Evolutionary conservation across 257 asterid species (phyloP).

Genomic region (Forsythia viridissima): DNA sequence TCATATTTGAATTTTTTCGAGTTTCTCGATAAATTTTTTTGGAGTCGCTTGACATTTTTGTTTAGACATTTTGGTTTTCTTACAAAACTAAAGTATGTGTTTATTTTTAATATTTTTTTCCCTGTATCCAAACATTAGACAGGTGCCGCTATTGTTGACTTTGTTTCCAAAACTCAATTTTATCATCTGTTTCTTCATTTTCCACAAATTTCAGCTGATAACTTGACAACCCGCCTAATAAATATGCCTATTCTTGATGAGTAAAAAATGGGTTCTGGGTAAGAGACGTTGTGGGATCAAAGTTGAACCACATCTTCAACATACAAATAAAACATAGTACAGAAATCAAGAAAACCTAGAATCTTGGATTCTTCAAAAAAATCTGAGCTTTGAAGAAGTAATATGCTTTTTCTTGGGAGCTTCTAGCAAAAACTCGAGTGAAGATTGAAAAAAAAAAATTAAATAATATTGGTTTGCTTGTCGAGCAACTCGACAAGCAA

Average conservation of each 20-base stretch:
- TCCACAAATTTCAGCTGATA: constrained; percentile 17
- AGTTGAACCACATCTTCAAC: constrained; percentile 52
- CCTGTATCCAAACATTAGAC: too few relatives aligned
- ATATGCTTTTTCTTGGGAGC: constrained; percentile 68
- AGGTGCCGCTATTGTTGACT: too few relatives aligned
- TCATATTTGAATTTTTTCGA: too few relatives aligned
- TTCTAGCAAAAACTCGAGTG: constrained; percentile 67
- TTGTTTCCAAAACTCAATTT: constrained; percentile 75
- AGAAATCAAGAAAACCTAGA: constrained; percentile 50
- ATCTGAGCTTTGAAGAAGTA: constrained; percentile 34
- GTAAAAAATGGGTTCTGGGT: constrained; percentile 54
- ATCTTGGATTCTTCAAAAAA: constrained; percentile 52
- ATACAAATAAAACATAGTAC: constrained; percentile 53
- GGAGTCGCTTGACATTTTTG: too few relatives aligned
- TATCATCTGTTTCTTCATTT: constrained; percentile 32
- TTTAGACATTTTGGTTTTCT: too few relatives aligned
- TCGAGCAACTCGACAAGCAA: too few relatives aligned
- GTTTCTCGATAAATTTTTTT: too few relatives aligned
- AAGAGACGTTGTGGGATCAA: constrained; percentile 55
- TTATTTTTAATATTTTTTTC: too few relatives aligned
- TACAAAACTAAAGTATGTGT: too few relatives aligned
- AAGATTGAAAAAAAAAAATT: constrained; percentile 20
- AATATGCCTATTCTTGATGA: constrained; percentile 31
- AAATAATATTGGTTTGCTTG: too few relatives aligned
- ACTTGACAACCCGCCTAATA: constrained; percentile 30